phyloP scores from a whole-genome alignment of 208 protist genomes.

The Trypanosoma caninum region DNA sequence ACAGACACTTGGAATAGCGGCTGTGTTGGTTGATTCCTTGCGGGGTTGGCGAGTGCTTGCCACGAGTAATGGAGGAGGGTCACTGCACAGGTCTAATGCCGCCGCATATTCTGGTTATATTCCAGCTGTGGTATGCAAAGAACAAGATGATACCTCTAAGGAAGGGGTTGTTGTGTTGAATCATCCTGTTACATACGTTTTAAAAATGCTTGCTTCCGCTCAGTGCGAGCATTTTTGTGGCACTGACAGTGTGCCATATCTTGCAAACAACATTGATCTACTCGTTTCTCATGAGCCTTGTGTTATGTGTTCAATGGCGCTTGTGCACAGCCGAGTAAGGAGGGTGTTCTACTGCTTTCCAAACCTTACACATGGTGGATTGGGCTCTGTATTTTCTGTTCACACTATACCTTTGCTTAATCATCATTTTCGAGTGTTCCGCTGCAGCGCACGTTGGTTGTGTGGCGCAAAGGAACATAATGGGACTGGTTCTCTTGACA shows the following conservation, averaged over 20 bases:
- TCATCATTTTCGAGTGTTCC: constrained; percentile 75
- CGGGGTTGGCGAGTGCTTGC: constrained; percentile 31
- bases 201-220: constrained; percentile 51
- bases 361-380: constrained; percentile 66
- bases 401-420: constrained; percentile 83
- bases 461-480: not conserved
- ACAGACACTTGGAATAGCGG: constrained; percentile 37
- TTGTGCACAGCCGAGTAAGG: constrained; percentile 88
- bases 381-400: constrained; percentile 57
- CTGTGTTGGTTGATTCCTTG: constrained; percentile 47
- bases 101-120: constrained; percentile 42
- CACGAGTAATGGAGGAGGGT: constrained; percentile 36
- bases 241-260: constrained; percentile 45
- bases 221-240: constrained; percentile 11
- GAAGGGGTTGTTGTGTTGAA: too few relatives aligned
- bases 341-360: constrained; percentile 80
- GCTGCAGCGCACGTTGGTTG: constrained; percentile 27
- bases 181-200: constrained; percentile 70
- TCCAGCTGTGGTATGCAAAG: not conserved
- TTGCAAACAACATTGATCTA: constrained; percentile 84
- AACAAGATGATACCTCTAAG: too few relatives aligned
- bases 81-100: constrained; percentile 30
- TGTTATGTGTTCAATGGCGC: constrained; percentile 93
- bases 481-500: not conserved
- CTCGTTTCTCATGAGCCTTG: constrained; percentile 92